phyloP scores from a whole-genome alignment of 805 yeast genomes.

The Candida nitratophila region DNA sequence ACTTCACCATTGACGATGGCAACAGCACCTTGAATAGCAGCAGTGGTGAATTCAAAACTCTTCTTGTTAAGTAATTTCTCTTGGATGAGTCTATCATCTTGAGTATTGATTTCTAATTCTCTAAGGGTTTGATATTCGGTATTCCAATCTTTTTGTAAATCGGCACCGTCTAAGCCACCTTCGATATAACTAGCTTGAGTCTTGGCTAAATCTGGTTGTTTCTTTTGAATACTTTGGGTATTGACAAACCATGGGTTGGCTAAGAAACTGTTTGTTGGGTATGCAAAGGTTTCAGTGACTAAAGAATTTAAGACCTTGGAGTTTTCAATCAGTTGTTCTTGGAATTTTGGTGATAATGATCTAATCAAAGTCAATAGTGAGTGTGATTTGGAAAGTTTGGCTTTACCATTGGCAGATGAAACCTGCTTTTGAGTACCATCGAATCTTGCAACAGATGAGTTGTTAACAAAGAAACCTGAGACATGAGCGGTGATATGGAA shows the following conservation, averaged over 20 bases:
- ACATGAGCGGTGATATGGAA: conserved; percentile 72
- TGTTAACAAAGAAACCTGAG: conserved; percentile 75
- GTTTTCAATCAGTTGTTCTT: conserved; percentile 44
- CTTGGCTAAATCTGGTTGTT: conserved; percentile 49
- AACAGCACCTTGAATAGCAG: conserved; percentile 76
- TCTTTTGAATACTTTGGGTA: conserved; percentile 10
- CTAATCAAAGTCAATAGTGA: conserved; percentile 56
- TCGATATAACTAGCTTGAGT: conserved; percentile 47
- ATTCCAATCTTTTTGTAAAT: conserved; percentile 70
- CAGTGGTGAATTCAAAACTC: conserved; percentile 66
- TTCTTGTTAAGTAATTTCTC: conserved; percentile 70
- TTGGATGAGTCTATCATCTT: conserved; percentile 63
- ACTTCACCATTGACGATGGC: conserved; percentile 69
- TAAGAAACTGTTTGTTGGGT: conserved; percentile 55
- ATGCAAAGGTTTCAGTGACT: conserved; percentile 48
- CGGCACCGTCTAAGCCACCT: conserved; percentile 56
- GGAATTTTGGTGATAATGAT: conserved; percentile 58
- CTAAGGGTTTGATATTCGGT: conserved; percentile 81
- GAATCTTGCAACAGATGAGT: conserved; percentile 57
- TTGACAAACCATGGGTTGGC: conserved; percentile 75
- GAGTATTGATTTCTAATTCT: conserved; percentile 53
- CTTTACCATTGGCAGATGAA: conserved; percentile 17
- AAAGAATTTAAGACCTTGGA: conserved; percentile 34
- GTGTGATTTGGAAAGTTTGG: conserved; percentile 30
- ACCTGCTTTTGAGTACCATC: conserved; percentile 50